phyloP scores from a whole-genome alignment of 352 stramenopile genomes.

The Phytopythium kandeliae region DNA sequence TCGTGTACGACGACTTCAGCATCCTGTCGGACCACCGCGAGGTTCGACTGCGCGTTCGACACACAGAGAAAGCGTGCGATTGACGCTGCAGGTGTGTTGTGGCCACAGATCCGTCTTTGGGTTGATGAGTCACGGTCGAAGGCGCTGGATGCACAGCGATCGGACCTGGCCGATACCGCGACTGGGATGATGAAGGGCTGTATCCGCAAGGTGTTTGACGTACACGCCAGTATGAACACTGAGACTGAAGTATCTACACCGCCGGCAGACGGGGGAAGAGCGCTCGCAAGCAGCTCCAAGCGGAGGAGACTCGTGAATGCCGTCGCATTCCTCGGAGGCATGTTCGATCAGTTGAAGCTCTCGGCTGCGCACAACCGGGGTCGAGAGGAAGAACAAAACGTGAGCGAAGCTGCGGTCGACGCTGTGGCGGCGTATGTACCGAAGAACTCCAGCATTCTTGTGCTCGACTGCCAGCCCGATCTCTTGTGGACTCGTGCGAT shows the following conservation, averaged over 20 bases:
- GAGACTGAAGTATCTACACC: background rate
- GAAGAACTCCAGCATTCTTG: slow-evolving; percentile 16
- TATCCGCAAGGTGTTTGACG: slow-evolving; percentile 20
- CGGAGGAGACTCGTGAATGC: background rate
- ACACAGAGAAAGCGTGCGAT: background rate
- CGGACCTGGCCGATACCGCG: background rate
- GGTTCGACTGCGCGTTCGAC: slow-evolving; percentile 15
- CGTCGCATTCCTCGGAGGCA: slow-evolving; percentile 23
- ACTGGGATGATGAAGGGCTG: slow-evolving; percentile 50
- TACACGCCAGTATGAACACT: background rate
- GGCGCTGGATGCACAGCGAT: background rate
- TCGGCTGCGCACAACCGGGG: background rate
- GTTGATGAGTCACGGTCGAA: background rate
- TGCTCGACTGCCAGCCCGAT: slow-evolving; percentile 17
- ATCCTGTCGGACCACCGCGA: slow-evolving; percentile 76
- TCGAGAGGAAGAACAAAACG: background rate
- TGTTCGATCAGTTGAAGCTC: slow-evolving; percentile 8
- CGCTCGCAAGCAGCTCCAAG: slow-evolving; percentile 7
- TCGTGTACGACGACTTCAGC: slow-evolving; percentile 83
- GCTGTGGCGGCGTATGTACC: slow-evolving; percentile 16
- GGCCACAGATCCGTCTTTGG: slow-evolving; percentile 35
- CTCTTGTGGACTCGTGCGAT: slow-evolving; percentile 13
- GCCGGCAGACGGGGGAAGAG: background rate
- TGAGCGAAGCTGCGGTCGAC: background rate
- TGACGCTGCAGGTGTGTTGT: slow-evolving; percentile 5